Base-by-base conservation (phyloP, 1,284 basidiomycete genomes). In the Tremellales sp. region DNA sequence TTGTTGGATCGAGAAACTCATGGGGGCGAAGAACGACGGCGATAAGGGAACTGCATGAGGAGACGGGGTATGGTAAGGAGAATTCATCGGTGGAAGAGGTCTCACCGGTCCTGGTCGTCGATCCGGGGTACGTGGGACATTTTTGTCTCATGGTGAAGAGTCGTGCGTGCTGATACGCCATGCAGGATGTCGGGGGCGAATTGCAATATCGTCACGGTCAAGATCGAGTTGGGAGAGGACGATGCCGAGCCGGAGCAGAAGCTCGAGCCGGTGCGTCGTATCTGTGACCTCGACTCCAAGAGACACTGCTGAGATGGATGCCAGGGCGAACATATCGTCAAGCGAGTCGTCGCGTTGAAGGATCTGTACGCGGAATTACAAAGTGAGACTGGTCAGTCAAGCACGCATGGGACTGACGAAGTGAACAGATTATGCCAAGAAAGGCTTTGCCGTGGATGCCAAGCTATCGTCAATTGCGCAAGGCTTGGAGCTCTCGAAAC, bases 21-120 rank as follows among this genome's bases (percentile, higher is more conserved):
- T 8, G 26, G 29, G 37, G 35, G 13, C 6, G 21, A 37, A 68
- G 68, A 2, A 56, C 59, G 1, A 60, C 88, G 1, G 91, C 88
- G 1, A 76, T 90, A 28, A 80, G 91, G 28, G 92, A 97, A 65
- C 78, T 97, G 7, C 77, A 84, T 58, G 92, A 97, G 72, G 92
- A 95, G 72, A 94, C 90, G 0, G 91, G 91, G 2, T 93, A 85
- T 70, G 71, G 68, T 0, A 66, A 66, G 3, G 57, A 61, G 2
- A 61, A 58, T 54, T 50, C 80, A 76, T 54, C 82, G 78, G n/a
- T n/a, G n/a, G n/a, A n/a, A n/a, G n/a, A n/a, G n/a, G 76, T 82
- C 0, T 84, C 86, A 1, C 81, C 85, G 1, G 66, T 87, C 2
- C 66, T 87, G 22, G 86, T 86, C 33, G 77, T 76, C 54, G 71